Percentiles rank a stretch among this genome's conserved stretches.
These are phyloP conservation scores for Lactarius akahatsu DNA, from an alignment of 768 basidiomycete genomes.

Conservation along the genomic window DNA sequence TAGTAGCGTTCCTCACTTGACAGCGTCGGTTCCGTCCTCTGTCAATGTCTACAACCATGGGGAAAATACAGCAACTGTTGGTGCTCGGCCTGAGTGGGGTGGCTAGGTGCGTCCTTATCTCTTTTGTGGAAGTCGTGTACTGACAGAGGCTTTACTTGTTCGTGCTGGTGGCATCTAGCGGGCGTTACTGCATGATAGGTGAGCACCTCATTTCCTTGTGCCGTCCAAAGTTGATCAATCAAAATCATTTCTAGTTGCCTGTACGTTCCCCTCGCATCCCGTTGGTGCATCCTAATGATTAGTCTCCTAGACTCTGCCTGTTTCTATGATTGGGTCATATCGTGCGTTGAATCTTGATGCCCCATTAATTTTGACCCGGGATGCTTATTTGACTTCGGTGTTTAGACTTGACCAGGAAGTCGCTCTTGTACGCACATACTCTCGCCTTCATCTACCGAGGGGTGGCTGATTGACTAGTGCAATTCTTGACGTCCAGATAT, in stretches of 20 bases:
- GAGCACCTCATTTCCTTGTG: not conserved
- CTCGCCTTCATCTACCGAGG: not conserved
- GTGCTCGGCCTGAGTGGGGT: not conserved
- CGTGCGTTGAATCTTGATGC: constrained; percentile 17
- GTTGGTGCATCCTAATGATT: not conserved
- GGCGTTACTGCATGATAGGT: constrained; percentile 22
- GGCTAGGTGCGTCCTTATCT: not conserved
- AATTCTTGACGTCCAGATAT: constrained; percentile 14
- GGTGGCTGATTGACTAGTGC: not conserved
- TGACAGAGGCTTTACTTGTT: not conserved
- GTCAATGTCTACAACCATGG: not conserved
- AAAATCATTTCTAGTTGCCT: constrained; percentile 2
- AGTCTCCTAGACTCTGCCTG: constrained; percentile 13
- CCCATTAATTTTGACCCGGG: not conserved
- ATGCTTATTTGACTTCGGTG: not conserved
- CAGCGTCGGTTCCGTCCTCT: not conserved
- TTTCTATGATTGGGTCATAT: constrained; percentile 29
- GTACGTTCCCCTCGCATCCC: not conserved
- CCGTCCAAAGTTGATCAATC: not conserved
- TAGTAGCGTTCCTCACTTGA: not conserved
- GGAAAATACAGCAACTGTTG: not conserved
- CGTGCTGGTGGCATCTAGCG: constrained; percentile 1
- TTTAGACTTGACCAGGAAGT: constrained; percentile 25
- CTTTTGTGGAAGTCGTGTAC: not conserved
- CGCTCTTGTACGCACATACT: constrained; percentile 6